Evolutionary conservation across 495 filamentous ascomycete species (phyloP).

Genomic region (Coniosporium apollinis): DNA sequence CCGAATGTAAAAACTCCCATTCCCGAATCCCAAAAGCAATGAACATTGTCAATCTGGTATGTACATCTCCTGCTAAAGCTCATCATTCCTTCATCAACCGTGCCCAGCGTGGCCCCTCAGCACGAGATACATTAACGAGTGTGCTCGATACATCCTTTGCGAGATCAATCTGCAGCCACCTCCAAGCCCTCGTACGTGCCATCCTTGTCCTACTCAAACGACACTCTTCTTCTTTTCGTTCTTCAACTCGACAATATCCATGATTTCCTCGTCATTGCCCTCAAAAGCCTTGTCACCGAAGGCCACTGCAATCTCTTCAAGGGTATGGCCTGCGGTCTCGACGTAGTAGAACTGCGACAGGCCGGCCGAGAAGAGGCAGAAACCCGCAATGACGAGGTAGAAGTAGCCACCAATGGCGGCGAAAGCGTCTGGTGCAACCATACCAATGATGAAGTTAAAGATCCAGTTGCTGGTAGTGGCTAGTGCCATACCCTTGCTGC

Average conservation of each 20-base stretch:
- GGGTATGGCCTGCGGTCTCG: slow-evolving; percentile 1
- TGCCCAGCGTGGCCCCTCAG: no score
- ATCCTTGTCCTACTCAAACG: no score
- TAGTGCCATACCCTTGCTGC: slow-evolving; percentile 2
- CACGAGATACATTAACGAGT: no score
- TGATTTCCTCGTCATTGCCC: slow-evolving; percentile 10
- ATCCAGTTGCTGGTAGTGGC: slow-evolving; percentile 3
- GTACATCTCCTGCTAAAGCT: no score
- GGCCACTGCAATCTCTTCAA: slow-evolving; percentile 6
- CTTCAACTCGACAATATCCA: no score
- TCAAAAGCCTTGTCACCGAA: slow-evolving; percentile 20
- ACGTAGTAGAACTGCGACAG: slow-evolving; percentile 2
- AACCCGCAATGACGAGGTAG: slow-evolving; percentile 5
- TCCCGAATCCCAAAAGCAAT: no score
- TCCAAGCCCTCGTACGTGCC: no score
- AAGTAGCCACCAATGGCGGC: slow-evolving; percentile 1
- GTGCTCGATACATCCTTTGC: no score
- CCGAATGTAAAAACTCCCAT: neutral
- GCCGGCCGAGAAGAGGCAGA: slow-evolving; percentile 1
- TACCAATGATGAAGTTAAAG: slow-evolving; percentile 6
- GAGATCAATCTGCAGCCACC: no score
- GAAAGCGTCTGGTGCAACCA: slow-evolving; percentile 5
- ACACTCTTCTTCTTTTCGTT: no score
- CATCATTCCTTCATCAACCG: no score
- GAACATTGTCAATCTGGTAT: no score